Base-by-base conservation (phyloP, 306 rosid genomes). In the Dryas alaskensis region DNA sequence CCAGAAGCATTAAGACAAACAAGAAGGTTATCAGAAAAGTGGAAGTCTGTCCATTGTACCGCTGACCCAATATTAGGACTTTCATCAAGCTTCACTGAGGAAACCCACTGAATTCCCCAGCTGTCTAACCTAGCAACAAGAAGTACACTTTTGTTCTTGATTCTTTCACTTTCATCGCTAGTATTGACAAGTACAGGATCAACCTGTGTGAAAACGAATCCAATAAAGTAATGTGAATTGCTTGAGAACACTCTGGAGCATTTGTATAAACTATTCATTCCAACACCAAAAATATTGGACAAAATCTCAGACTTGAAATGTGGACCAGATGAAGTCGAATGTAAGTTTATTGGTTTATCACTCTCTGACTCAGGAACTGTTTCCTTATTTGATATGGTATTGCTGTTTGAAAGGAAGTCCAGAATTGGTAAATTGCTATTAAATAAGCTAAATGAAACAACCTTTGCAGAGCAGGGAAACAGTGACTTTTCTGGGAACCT, bases 201-300 rank as follows among this genome's bases (percentile, higher is more conserved):
- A 81, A 69, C 79, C 78, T 76, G 69, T 48, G 83, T 83, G 58
- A 94, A 85, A 81, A 81, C 76, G 70, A 94, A 86, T 64, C 97
- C 98, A 67, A 94, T 69, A 61, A 83, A 80, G 79, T 72, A 57
- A 85, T 84, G 78, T 55, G 95, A 91, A 81, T 86, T 85, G 80
- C 92, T 94, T 9, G 97, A 87, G 84, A 94, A 94, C 70, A 94
- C 83, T 79, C 78, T 84, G 73, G 66, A 79, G 84, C 98, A 94
- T 81, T 80, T 85, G 55, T 80, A 83, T 83, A 79, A 79, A 72
- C 90, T 78, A 57, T 72, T 74, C 65, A 79, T 79, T 81, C 86
- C 96, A 88, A 77, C 79, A 83, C 89, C 84, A 70, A 88, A 84
- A 46, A 81, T 58, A 77, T 60, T 70, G 81, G 86, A 84, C 81